These are phyloP conservation scores for Rosa rugosa DNA, from an alignment of 306 rosid species.

Conservation along the genomic window DNA sequence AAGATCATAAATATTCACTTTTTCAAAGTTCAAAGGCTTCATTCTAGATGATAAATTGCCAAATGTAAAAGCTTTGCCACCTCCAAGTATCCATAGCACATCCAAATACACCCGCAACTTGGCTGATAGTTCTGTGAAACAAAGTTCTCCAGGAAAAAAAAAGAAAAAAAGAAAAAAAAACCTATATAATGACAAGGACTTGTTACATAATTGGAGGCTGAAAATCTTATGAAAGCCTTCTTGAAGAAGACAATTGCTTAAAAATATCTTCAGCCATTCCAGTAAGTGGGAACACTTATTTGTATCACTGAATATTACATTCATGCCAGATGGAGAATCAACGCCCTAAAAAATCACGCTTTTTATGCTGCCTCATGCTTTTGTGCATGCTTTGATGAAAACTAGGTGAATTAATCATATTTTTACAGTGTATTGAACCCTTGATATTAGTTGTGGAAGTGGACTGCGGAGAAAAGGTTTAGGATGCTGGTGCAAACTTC, in stretches of 20 bases:
- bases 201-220: slow-evolving; percentile 12
- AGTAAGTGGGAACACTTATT: background rate
- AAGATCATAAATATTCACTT: background rate
- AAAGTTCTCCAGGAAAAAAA: background rate
- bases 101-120: background rate
- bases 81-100: background rate
- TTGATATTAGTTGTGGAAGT: background rate
- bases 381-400: background rate
- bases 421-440: background rate
- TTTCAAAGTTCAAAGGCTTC: background rate
- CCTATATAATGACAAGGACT: background rate
- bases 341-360: background rate
- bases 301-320: background rate
- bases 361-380: background rate
- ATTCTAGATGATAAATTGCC: background rate
- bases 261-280: background rate
- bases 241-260: background rate
- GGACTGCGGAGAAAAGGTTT: slow-evolving; percentile 1
- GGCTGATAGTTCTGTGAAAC: background rate
- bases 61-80: background rate
- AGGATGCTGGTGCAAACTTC: background rate
- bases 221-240: background rate
- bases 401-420: background rate
- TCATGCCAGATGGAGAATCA: background rate
- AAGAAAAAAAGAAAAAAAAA: background rate